Conservation (phyloP, 345 rosid species). For the Populus davidiana region DNA sequence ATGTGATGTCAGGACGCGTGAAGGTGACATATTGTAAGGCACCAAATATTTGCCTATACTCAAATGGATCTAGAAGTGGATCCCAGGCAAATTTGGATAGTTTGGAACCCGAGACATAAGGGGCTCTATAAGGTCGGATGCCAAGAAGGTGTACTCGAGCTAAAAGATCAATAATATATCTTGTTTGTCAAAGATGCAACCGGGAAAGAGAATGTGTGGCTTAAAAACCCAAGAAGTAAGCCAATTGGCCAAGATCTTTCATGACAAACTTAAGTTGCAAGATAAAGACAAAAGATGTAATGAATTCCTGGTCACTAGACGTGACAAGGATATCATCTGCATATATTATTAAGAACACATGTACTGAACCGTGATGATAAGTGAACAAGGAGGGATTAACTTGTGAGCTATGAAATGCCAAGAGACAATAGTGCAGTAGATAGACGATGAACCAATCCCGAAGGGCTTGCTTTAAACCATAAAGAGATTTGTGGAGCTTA, state of each 20-base stretch:
- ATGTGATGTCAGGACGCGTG: background rate
- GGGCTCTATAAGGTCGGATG: background rate
- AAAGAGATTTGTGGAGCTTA: background rate
- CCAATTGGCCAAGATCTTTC: background rate
- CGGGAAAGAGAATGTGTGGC: background rate
- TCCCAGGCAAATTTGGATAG: background rate
- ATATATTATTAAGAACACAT: no score
- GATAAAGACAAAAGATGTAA: background rate
- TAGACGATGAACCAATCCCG: background rate
- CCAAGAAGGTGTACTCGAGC: background rate
- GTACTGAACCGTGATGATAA: no score
- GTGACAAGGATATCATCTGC: background rate
- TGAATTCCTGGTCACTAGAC: background rate
- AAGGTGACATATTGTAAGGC: background rate
- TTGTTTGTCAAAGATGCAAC: background rate
- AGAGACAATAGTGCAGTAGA: background rate
- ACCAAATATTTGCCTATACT: background rate
- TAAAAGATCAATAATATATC: background rate
- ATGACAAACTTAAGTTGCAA: no score
- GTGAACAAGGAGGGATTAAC: background rate
- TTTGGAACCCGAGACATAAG: background rate
- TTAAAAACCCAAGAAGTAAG: background rate
- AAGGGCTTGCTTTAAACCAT: background rate
- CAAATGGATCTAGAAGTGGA: background rate
- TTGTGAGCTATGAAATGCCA: background rate